These are phyloP conservation scores for Didymella lethalis DNA, from an alignment of 2,329 filamentous ascomycete species.

Conservation along the genomic window DNA sequence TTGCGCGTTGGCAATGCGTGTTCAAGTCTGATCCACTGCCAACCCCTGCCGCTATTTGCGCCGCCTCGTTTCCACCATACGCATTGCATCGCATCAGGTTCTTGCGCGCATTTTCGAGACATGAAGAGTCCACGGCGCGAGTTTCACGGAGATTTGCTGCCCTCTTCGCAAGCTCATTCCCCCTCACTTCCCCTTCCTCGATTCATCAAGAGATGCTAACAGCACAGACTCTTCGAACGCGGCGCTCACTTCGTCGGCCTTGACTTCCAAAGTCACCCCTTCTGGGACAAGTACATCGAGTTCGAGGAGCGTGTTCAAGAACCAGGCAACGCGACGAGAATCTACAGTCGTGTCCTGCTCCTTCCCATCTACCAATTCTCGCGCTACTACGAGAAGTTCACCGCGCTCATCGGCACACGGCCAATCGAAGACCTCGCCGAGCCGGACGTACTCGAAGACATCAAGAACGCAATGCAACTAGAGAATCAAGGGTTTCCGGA, in stretches of 20 bases:
- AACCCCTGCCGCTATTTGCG: slow-evolving; percentile 37
- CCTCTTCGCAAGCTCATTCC: slow-evolving; percentile 33
- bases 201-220: slow-evolving; percentile 21
- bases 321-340: slow-evolving; percentile 74
- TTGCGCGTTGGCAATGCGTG: slow-evolving; percentile 24
- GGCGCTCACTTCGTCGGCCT: slow-evolving; percentile 84
- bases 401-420: slow-evolving; percentile 73
- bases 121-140: slow-evolving; percentile 26
- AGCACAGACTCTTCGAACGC: slow-evolving; percentile 84
- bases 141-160: slow-evolving; percentile 16
- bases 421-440: slow-evolving; percentile 78
- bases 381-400: slow-evolving; percentile 91
- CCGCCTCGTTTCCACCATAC: slow-evolving; percentile 49
- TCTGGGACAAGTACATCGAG: slow-evolving; percentile 99
- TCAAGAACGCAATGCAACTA: slow-evolving; percentile 75
- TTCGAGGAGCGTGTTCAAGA: slow-evolving; percentile 82
- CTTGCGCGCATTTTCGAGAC: slow-evolving; percentile 17
- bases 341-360: slow-evolving; percentile 81
- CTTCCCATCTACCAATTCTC: slow-evolving; percentile 97
- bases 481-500: slow-evolving; percentile 63
- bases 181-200: slow-evolving; percentile 14
- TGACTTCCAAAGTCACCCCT: slow-evolving; percentile 92
- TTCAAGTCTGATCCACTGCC: slow-evolving; percentile 34
- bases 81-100: slow-evolving; percentile 26
- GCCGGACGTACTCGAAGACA: slow-evolving; percentile 70